These are phyloP conservation scores for Colletotrichum sublineola DNA, from an alignment of 2,329 filamentous ascomycete genomes.

Conservation along the genomic window DNA sequence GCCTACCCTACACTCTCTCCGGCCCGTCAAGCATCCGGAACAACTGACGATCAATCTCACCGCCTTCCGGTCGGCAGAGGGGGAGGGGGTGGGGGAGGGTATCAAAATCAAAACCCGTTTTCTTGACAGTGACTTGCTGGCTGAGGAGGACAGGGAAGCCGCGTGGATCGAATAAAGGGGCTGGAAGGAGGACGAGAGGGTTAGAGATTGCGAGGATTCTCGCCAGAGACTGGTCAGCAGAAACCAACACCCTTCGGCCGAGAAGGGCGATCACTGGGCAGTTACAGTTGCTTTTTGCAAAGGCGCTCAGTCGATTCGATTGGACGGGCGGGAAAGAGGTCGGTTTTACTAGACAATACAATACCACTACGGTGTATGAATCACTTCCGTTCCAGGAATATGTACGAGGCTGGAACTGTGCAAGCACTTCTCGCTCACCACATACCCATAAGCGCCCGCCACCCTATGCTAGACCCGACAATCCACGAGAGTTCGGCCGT, in stretches of 20 bases:
- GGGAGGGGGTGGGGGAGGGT: too few relatives aligned
- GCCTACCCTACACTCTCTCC: background rate
- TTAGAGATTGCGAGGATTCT: background rate
- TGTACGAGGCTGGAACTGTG: constrained; percentile 15
- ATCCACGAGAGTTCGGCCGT: background rate
- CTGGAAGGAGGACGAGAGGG: background rate
- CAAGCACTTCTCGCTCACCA: background rate
- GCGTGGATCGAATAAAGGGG: background rate
- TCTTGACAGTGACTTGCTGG: background rate
- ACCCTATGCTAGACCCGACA: background rate
- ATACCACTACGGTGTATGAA: background rate
- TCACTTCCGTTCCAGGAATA: background rate
- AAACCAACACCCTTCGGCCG: constrained; percentile 5
- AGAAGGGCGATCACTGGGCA: background rate
- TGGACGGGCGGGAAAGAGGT: background rate
- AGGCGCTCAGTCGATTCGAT: background rate
- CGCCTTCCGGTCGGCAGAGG: background rate
- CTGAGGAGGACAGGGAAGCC: background rate
- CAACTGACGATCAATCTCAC: background rate
- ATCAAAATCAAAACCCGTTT: background rate
- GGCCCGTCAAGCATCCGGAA: background rate
- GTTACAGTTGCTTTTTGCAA: constrained; percentile 3
- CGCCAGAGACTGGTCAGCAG: background rate
- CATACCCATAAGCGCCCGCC: background rate
- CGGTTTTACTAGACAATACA: background rate